Base-by-base conservation (phyloP, 345 rosid species). In the Noccaea caerulescens region DNA sequence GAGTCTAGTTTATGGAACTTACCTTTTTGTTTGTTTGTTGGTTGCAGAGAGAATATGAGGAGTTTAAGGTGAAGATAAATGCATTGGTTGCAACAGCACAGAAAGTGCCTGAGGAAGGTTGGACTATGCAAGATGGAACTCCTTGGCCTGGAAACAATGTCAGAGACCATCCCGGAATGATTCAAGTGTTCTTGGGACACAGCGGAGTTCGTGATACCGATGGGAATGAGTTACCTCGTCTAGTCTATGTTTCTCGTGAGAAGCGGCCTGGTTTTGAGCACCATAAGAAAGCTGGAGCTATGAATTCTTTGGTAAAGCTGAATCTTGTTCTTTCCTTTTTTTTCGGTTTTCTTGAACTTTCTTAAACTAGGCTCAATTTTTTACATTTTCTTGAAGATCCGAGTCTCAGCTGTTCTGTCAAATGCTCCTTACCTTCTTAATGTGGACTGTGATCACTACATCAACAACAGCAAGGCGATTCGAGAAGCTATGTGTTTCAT, bases 111-210 rank as follows among this genome's bases (percentile, higher is more conserved):
- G 98, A 93, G 72, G 98, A 93, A 72, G 98, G 98, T 68, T 93
- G 98, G 98, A 90, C 97, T 12, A 93, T 93, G 98, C 98, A 93
- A 82, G 98, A 93, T 76, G 98, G 98, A 62, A 93, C 97, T 75
- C 97, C 98, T 41, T 93, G 98, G 98, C 98, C 98, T 10, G 98
- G 98, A 55, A 93, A 93, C 74, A 82, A 81, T 55, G 97, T 93
- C 7, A 85, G 98, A n/a, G 96, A 93, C 68, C 98, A 93, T 80
- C 98, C 98, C 16, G 98, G 98, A 68, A 93, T 93, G 98, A 93
- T 93, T 77, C 98, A 93, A 97, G 98, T 93, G 38, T 91, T 93
- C 81, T 92, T 93, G 77, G 97, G 98, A 49, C 83, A 93, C 23
- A 83, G 77, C 46, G 97, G 92, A 57, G 93, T 87, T 44, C 76